Evolutionary conservation across 2,329 filamentous ascomycete species (phyloP), one percentile per base, ranked within the genome.

Genomic region (Fusarium pseudoanthophilum): DNA sequence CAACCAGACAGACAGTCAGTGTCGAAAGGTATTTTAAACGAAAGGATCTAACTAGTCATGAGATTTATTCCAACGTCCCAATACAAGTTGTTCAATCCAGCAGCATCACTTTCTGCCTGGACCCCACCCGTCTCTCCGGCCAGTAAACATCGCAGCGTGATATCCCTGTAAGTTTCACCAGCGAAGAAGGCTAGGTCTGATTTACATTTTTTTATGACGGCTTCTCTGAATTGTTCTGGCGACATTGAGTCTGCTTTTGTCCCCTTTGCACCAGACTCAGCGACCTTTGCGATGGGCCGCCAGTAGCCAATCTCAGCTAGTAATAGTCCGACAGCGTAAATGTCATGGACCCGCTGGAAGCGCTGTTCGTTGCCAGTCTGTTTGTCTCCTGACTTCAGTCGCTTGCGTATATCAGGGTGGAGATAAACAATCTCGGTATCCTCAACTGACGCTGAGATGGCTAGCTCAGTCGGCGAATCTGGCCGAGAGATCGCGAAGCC

Each of bases 61-160:
- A 64, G 4, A 7, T 46, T 64, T 6, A 66, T 66, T 15, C 63
- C 48, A 18, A 66, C 60, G 7, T 64, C 63, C 60, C 63, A 64
- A 8, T 66, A 66, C 28, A 66, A 21, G 26, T 57, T 66, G 3
- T 64, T 57, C 15, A 66, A 42, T 10, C 63, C 63, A 20, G 34
- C 49, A 34, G 24, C 15, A 4, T 62, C 51, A 15, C 43, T 61
- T n/a, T 63, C 36, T 7, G 49, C 42, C 24, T 43, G 48, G 5
- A 64, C 63, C 9, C 60, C 60, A 3, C 63, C 60, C 1, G 36
- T 0, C 26, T 64, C 63, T 7, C 60, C 63, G 0, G 49, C 42
- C 24, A 64, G 60, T 18, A 64, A 13, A 24, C 60, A 66, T 11
- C 36, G 48, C 18, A 66, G 24, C 3, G 49, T 57, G 13, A 66